A percentile compares a stretch with the other conserved stretches of the same genome.
Conservation (phyloP, 768 basidiomycete species). For the Phanerochaete sordida region DNA sequence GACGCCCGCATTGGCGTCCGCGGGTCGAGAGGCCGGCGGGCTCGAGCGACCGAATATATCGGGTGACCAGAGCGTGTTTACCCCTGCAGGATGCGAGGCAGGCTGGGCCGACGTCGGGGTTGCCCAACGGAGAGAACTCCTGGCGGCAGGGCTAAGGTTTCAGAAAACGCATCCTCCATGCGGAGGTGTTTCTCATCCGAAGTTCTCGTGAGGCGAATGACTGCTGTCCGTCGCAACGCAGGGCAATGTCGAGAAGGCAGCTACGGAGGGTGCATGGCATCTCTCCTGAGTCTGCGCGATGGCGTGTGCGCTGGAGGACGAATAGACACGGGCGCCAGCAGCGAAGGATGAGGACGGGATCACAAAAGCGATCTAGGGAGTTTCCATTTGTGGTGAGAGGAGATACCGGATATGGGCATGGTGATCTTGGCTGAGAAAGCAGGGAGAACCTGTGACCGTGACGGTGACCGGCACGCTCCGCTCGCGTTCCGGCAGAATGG, state of each 20-base stretch:
- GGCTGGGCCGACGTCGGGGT: not conserved
- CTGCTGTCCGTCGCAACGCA: no score
- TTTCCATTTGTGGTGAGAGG: no score
- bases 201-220: no score
- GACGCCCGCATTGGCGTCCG: no score
- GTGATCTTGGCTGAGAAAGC: slow-evolving; percentile 14
- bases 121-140: not conserved
- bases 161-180: not conserved
- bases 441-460: slow-evolving; percentile 10
- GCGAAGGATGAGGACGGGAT: no score
- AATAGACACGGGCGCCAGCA: no score
- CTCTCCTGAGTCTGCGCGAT: not conserved
- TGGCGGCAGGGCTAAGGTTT: not conserved
- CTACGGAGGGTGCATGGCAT: not conserved
- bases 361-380: no score
- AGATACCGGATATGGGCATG: not conserved
- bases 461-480: slow-evolving; percentile 14
- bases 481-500: slow-evolving; percentile 9
- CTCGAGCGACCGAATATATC: no score
- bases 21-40: no score
- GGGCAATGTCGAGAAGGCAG: not conserved
- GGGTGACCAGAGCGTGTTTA: no score
- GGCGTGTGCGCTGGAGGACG: not conserved
- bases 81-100: no score
- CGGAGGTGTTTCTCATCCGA: not conserved